Percentiles rank a stretch among this genome's conserved stretches.
These are phyloP conservation scores for Schwanniomyces etchellsii DNA, from an alignment of 1,139 yeast species.

Conservation along the genomic window DNA sequence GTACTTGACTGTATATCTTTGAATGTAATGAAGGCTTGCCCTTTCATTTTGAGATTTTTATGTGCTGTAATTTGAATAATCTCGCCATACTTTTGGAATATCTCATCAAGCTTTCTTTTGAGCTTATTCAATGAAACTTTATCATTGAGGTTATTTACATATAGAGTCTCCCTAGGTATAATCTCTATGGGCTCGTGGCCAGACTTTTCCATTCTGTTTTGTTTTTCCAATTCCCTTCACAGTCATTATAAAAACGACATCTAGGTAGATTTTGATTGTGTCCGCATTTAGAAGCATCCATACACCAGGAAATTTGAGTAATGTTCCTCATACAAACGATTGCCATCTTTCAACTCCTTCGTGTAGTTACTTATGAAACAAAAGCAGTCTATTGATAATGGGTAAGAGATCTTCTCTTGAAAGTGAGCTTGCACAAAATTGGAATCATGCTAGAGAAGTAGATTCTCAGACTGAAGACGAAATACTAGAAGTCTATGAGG, in stretches of 20 bases:
- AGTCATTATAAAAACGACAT: too few species aligned
- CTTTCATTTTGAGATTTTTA: constrained; percentile 59
- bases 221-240: too few species aligned
- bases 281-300: too few species aligned
- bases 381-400: too few species aligned
- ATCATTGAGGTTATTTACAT: constrained; percentile 69
- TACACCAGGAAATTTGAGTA: too few species aligned
- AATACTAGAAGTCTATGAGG: constrained; percentile 24
- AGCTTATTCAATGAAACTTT: constrained; percentile 52
- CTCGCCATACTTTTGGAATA: constrained; percentile 44
- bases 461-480: constrained; percentile 26
- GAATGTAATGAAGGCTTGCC: constrained; percentile 84
- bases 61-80: constrained; percentile 55
- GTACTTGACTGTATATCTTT: constrained; percentile 37
- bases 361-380: too few species aligned
- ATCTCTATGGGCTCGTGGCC: background rate
- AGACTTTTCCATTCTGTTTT: too few species aligned
- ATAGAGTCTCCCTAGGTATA: constrained; percentile 35
- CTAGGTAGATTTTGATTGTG: too few species aligned
- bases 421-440: too few species aligned
- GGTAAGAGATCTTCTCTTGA: too few species aligned
- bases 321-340: too few species aligned
- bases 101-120: constrained; percentile 32
- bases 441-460: constrained; percentile 6
- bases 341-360: too few species aligned